Evolutionary conservation across 441 rosid genomes (phyloP).

Genomic region (Gossypium davidsonii): DNA sequence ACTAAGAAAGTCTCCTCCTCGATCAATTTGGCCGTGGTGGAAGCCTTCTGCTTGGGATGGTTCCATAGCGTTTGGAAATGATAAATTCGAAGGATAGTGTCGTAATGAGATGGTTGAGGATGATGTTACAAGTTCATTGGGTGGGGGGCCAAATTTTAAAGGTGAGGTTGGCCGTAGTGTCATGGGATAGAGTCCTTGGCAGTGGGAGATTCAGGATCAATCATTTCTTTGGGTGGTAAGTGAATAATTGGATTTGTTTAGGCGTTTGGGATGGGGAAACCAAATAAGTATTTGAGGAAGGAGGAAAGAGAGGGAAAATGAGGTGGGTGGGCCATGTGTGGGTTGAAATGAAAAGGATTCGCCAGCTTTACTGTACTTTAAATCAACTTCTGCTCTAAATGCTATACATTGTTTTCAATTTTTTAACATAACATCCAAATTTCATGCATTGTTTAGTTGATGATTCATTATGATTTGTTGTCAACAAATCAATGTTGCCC

Average conservation of each 20-base stretch:
- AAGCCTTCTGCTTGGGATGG: conserved; percentile 54
- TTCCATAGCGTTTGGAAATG: conserved; percentile 79
- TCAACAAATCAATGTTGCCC: neutral
- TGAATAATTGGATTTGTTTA: too few species aligned
- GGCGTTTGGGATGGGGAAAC: neutral
- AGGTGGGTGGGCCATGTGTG: neutral
- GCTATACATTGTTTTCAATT: neutral
- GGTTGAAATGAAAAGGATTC: conserved; percentile 5
- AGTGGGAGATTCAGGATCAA: conserved; percentile 22
- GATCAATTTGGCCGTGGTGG: conserved; percentile 42
- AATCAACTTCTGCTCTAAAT: neutral
- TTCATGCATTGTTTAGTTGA: neutral
- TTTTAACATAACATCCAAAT: neutral
- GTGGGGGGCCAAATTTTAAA: conserved; percentile 83
- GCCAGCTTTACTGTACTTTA: neutral
- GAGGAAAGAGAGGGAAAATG: neutral
- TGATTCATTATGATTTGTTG: neutral
- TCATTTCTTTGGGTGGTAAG: conserved; percentile 12
- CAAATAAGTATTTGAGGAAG: neutral
- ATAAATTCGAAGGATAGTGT: conserved; percentile 61
- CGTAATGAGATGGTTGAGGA: conserved; percentile 59
- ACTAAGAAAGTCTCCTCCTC: conserved; percentile 63
- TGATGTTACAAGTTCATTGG: conserved; percentile 78
- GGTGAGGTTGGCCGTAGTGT: conserved; percentile 21
- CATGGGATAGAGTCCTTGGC: neutral